Evolutionary conservation across 805 yeast species (phyloP).

Genomic region (Spathaspora girioi): DNA sequence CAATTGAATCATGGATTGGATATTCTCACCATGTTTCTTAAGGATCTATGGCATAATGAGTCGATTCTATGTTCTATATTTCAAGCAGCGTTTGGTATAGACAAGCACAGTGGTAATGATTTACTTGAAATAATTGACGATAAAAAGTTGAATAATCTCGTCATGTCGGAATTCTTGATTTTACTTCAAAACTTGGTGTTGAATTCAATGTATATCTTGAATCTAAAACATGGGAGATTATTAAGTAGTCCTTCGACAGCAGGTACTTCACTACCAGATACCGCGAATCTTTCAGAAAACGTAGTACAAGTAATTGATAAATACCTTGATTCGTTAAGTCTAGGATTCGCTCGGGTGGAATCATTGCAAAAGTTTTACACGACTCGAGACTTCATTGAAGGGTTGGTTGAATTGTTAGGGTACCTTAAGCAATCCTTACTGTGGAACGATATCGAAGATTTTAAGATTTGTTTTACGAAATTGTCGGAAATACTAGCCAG

Average conservation of each 20-base stretch:
- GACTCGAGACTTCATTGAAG: constrained; percentile 34
- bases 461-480: constrained; percentile 17
- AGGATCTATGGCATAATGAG: constrained; percentile 47
- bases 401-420: constrained; percentile 35
- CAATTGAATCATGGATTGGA: constrained; percentile 48
- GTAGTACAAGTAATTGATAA: constrained; percentile 32
- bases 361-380: constrained; percentile 21
- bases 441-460: constrained; percentile 15
- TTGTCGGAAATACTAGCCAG: constrained; percentile 31
- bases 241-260: constrained; percentile 35
- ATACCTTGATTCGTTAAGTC: constrained; percentile 26
- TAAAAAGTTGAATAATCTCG: constrained; percentile 15
- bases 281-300: constrained; percentile 24
- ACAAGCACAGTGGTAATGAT: constrained; percentile 11
- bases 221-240: constrained; percentile 27
- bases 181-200: constrained; percentile 28
- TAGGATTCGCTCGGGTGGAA: constrained; percentile 23
- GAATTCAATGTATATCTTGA: constrained; percentile 27
- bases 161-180: constrained; percentile 47
- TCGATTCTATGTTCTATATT: constrained; percentile 40
- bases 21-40: constrained; percentile 42
- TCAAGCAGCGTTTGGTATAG: constrained; percentile 45
- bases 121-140: constrained; percentile 3
- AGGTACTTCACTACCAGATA: constrained; percentile 9
- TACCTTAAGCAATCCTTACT: constrained; percentile 23